Evolutionary conservation across 495 filamentous ascomycete species (phyloP), one percentile per base, ranked within the genome.

Genomic region (Tuber borchii): DNA sequence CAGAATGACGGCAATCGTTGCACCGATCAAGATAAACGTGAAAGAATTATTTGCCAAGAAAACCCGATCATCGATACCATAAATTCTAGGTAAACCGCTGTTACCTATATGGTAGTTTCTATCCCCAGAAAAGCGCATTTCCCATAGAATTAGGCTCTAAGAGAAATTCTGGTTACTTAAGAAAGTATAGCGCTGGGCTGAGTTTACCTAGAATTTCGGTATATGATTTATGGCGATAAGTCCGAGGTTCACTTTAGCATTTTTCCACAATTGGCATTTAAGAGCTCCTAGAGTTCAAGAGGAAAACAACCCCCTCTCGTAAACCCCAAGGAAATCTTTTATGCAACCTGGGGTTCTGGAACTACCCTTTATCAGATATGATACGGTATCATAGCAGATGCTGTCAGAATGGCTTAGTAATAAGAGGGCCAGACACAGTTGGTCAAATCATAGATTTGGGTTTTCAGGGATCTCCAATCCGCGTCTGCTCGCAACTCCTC

Each of bases 1-100:
- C 72, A 76, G 78, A 70, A 79, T 79, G 78, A 79, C 77, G 77
- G 77, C 72, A 74, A 71, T 65, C 26, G 56, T 34, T 65, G 56
- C 26, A 65, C 26, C 26, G 3, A 65, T 65, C 56, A 31, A 26
- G 56, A 61, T 31, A 14, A 5, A 1, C 26, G 56, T 34, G 26
- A 34, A 31, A 65, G 26, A 65, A 65, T 16, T 65, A 19, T 4
- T 31, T 34, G 26, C 56, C 56, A 65, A 65, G 56, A 31, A 31
- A 65, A 34, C 14, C 14, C 26, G 56, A 56, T 9, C 1, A 40
- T 19, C 19, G 45, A 9, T 20, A 46, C 14, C 19, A 6, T 51
- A 51, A 43, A 43, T 43, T 43, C 42, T 43, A 1, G 42, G 42
- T 43, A 43, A 43, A 43, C n/a, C n/a, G n/a, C n/a, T n/a, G n/a